These are phyloP conservation scores for Crithidia acanthocephali DNA, from an alignment of 208 protist genomes.

Conservation along the genomic window DNA sequence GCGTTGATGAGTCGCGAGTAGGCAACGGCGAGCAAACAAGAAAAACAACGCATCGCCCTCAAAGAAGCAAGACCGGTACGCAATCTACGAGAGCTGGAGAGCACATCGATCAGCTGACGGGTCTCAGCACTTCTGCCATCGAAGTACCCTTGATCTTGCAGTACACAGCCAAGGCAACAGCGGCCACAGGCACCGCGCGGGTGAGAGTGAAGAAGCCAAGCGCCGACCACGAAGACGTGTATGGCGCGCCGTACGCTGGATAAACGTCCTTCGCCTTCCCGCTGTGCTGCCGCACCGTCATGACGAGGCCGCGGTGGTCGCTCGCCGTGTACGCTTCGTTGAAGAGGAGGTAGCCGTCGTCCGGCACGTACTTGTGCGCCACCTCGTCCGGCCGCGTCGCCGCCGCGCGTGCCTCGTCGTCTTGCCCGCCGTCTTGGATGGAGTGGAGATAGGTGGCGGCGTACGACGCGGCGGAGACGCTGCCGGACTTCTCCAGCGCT, in stretches of 20 bases:
- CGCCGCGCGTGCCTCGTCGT: conserved; percentile 21
- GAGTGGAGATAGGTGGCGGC: conserved; percentile 25
- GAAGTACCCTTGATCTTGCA: background rate
- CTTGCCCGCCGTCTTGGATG: conserved; percentile 21
- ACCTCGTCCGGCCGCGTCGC: conserved; percentile 14
- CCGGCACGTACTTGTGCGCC: conserved; percentile 22
- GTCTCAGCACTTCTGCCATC: background rate
- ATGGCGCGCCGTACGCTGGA: conserved; percentile 49
- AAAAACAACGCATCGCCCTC: too few species aligned
- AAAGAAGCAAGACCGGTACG: too few species aligned
- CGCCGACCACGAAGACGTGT: conserved; percentile 38
- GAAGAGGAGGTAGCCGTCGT: conserved; percentile 73
- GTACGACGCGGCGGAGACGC: conserved; percentile 32
- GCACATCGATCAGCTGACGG: background rate
- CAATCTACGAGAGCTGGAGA: too few species aligned
- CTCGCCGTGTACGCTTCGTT: conserved; percentile 67
- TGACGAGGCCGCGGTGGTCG: conserved; percentile 74
- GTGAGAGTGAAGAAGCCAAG: conserved; percentile 41
- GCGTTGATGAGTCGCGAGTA: too few species aligned
- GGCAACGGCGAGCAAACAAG: too few species aligned
- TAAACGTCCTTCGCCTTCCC: conserved; percentile 43
- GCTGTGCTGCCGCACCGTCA: conserved; percentile 55
- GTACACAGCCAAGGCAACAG: conserved; percentile 28
- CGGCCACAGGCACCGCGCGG: conserved; percentile 28
- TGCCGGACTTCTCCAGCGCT: conserved; percentile 31